Base-by-base conservation (phyloP, 805 yeast species). In the Tetrapisispora namnaoensis region DNA sequence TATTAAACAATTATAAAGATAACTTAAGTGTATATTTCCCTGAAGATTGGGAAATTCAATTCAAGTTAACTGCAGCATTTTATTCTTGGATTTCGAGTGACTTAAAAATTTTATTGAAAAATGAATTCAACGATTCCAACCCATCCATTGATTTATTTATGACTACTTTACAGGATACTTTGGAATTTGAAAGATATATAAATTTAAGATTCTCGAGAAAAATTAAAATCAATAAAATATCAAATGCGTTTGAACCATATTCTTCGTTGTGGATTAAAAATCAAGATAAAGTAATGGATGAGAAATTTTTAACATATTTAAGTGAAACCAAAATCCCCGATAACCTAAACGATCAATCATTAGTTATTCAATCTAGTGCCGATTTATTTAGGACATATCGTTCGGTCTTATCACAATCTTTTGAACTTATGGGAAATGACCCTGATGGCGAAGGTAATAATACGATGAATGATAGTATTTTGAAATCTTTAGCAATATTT, bases 361-460 rank as follows among this genome's bases (percentile, higher is more conserved):
- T 82, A 58, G 90, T 93, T 16, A 72, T 93, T 9, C 86, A 83
- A 37, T 86, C 96, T 0, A 85, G 95, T 11, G 87, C 95, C 1
- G 97, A 91, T 55, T 66, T 93, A 34, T 90, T 93, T 65, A 77
- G 88, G 57, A 68, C 78, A 2, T 90, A 86, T 62, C 78, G 95
- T 51, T 82, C 82, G 44, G 69, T 85, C 9, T 66, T 93, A 36
- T 72, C 81, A 21, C 96, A 87, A 60, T 73, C 89, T 10, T 66
- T 85, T 16, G 79, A 76, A 50, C 63, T 85, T 21, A 61, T 71
- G 9, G 74, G 73, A 1, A 54, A 50, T 22, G 53, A 54, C 24
- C 49, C 55, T 14, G 70, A 74, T 8, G 58, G 73, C 17, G 13
- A 18, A 11, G 37, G 17, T 10, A 42, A 42, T 30, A 42, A 32